Base-by-base conservation (phyloP, 2,329 filamentous ascomycete species). In the Myriosclerotinia scirpicola region DNA sequence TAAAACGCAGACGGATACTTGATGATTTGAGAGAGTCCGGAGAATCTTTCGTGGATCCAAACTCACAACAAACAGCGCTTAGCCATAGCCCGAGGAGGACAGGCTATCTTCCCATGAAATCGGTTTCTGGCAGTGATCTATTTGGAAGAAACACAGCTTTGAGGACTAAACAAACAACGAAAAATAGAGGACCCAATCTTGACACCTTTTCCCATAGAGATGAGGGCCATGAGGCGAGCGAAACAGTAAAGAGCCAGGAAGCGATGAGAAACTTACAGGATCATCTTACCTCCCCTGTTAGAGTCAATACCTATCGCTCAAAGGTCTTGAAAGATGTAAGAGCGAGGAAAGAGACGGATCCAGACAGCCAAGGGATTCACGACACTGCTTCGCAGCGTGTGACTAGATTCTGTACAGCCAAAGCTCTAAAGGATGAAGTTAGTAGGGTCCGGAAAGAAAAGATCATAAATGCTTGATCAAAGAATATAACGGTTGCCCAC, bases 21-120 rank as follows among this genome's bases (percentile, higher is more conserved):
- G 69, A 69, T n/a, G 67, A 67, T 42, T 65, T 75, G 17, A 69
- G 66, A 44, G 63, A 72, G 30, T 70, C 68, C 5, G 68, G 70
- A 26, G 60, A n/a, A 38, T 26, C 46, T 6, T 65, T 67, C 38
- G 15, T 67, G 15, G 14, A 15, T 15, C 14, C 36, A 5, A 38
- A 59, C 22, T 17, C 3, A 22, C 44, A 67, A n/a, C 36, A 64
- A 12, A 9, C 46, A 3, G 26, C 9, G 5, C 30, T 46, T n/a
- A 44, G 11, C 17, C 34, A 44, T 30, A 22, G 11, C 8, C 17
- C 4, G 1, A 26, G 14, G 2, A 52, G 15, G 5, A 50, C 8
- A 22, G 17, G 22, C 5, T 12, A 48, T 5, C 6, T 40, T 34
- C 56, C 17, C 22, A 66, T 68, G 12, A 48, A 53, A 34, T 54